Conservation (phyloP, 139 green algal genomes). For the Chlorella sp. region DNA sequence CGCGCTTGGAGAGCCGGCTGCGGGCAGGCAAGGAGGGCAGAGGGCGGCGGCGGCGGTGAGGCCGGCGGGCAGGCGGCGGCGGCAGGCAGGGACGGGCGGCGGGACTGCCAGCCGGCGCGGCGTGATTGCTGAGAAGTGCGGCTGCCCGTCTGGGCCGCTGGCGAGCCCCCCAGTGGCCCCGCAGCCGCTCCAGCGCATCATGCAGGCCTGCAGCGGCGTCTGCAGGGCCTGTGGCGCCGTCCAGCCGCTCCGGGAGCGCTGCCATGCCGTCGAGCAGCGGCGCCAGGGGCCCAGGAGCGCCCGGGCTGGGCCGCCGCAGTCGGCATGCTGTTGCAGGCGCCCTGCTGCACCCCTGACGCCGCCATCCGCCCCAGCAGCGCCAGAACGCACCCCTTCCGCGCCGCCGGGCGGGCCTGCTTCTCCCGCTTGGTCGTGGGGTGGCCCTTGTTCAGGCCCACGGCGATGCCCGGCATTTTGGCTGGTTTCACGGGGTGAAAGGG, state of each 20-base stretch:
- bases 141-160: too few relatives aligned
- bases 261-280: too few relatives aligned
- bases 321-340: not conserved
- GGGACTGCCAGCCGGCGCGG: not conserved
- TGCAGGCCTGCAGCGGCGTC: too few relatives aligned
- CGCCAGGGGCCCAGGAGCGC: too few relatives aligned
- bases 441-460: slow-evolving; percentile 90
- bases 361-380: not conserved
- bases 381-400: slow-evolving; percentile 80
- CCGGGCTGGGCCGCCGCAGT: too few relatives aligned
- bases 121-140: not conserved
- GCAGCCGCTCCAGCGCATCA: too few relatives aligned
- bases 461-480: slow-evolving; percentile 63
- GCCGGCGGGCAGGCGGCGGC: not conserved
- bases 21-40: not conserved
- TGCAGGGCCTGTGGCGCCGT: too few relatives aligned
- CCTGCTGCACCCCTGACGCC: not conserved
- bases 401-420: slow-evolving; percentile 55
- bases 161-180: too few relatives aligned
- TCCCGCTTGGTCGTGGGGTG: slow-evolving; percentile 84
- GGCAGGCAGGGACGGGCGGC: not conserved
- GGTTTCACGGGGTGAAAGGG: slow-evolving; percentile 2
- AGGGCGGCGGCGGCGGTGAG: not conserved
- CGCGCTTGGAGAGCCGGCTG: slow-evolving; percentile 82
- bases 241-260: too few relatives aligned